phyloP scores from a whole-genome alignment of 805 yeast species.

The Kodamaea kaohsiungensis region DNA sequence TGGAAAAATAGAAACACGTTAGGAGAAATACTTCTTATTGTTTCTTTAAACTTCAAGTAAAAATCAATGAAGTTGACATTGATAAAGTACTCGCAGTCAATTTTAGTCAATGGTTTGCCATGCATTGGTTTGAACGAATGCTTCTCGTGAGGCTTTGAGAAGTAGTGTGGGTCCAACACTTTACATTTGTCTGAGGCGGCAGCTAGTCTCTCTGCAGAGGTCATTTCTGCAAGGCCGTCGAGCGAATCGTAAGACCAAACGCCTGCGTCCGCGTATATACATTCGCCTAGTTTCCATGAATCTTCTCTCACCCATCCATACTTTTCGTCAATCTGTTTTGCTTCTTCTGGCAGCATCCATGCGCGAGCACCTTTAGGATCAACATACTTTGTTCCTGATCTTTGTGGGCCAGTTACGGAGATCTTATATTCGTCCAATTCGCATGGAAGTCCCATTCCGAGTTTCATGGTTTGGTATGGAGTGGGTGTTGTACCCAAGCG shows the following conservation, averaged over 20 bases:
- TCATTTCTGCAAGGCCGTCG: slow-evolving; percentile 16
- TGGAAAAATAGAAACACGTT: slow-evolving; percentile 65
- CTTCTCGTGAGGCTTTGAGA: slow-evolving; percentile 26
- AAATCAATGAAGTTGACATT: slow-evolving; percentile 66
- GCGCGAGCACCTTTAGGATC: slow-evolving; percentile 69
- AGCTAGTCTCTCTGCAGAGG: slow-evolving; percentile 32
- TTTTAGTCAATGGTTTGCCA: slow-evolving; percentile 7
- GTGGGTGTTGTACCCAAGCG: slow-evolving; percentile 84
- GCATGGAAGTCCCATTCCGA: slow-evolving; percentile 77
- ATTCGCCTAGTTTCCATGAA: slow-evolving; percentile 70
- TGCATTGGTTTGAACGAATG: slow-evolving; percentile 33
- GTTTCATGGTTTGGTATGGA: slow-evolving; percentile 64
- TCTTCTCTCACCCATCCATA: slow-evolving; percentile 71
- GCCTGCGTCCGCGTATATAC: slow-evolving; percentile 79
- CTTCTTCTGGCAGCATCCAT: slow-evolving; percentile 61
- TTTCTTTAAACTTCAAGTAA: slow-evolving; percentile 50
- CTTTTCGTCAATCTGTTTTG: slow-evolving; percentile 47
- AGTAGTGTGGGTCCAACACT: slow-evolving; percentile 31
- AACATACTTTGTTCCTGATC: slow-evolving; percentile 53
- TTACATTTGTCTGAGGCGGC: slow-evolving; percentile 22
- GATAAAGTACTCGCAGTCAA: slow-evolving; percentile 46
- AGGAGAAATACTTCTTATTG: slow-evolving; percentile 46
- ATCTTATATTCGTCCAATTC: slow-evolving; percentile 71
- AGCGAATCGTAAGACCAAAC: slow-evolving; percentile 60
- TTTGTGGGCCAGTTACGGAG: slow-evolving; percentile 74